Conservation (phyloP, 768 basidiomycete genomes). For the Coprinellus aureogranulatus region DNA sequence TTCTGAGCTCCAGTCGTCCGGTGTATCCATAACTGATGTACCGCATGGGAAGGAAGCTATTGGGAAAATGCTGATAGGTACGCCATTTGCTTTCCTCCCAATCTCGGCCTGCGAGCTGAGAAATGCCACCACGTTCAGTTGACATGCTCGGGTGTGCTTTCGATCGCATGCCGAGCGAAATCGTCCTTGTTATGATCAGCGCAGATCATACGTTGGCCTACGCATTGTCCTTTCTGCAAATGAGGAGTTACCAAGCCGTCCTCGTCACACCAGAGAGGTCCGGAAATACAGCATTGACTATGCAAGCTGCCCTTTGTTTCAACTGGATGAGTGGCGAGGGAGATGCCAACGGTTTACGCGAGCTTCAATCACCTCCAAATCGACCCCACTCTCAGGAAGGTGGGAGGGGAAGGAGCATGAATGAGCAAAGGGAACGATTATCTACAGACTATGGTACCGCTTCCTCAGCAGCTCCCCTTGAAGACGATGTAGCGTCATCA, state of each 20-base stretch:
- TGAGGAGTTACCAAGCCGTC: constrained; percentile 36
- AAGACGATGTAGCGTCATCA: no score
- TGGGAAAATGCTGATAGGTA: constrained; percentile 27
- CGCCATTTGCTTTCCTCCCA: background rate
- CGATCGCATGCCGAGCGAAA: constrained; percentile 38
- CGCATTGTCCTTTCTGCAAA: constrained; percentile 39
- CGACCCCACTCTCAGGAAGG: no score
- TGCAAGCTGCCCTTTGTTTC: constrained; percentile 51
- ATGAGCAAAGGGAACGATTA: no score
- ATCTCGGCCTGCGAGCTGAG: background rate
- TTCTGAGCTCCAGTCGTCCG: constrained; percentile 30
- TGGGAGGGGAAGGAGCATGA: no score
- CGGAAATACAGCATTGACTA: constrained; percentile 41
- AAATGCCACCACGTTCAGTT: constrained; percentile 8
- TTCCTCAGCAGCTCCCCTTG: no score
- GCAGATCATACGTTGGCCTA: constrained; percentile 46
- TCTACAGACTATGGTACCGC: no score
- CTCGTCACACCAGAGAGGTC: constrained; percentile 36
- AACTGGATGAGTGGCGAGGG: constrained; percentile 32
- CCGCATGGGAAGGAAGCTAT: constrained; percentile 23
- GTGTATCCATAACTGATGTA: constrained; percentile 30
- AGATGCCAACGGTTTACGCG: background rate
- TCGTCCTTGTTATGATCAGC: constrained; percentile 43
- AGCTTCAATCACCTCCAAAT: background rate
- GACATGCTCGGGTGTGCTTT: constrained; percentile 32